Conservation (phyloP, 2,329 filamentous ascomycete species). For the Beauveria rudraprayagi region DNA sequence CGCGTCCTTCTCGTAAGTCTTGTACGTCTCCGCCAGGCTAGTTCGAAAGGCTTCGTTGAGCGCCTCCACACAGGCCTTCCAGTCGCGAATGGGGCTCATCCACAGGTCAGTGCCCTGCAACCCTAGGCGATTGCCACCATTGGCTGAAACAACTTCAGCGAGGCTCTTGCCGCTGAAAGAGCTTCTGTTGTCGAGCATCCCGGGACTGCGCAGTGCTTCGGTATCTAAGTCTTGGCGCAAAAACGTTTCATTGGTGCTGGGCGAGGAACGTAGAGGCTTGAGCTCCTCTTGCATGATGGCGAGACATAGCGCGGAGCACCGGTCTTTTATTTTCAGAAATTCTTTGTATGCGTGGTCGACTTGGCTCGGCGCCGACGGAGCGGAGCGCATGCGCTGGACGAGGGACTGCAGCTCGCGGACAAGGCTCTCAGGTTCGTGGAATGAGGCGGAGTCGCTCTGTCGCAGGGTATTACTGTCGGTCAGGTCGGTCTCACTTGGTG, state of each 20-base stretch:
- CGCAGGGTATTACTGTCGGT: not conserved
- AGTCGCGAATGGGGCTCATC: slow-evolving; percentile 34
- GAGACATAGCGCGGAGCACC: slow-evolving; percentile 32
- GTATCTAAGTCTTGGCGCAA: slow-evolving; percentile 22
- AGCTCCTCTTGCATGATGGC: slow-evolving; percentile 33
- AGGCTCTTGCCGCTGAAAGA: slow-evolving; percentile 31
- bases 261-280: slow-evolving; percentile 18
- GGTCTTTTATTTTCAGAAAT: slow-evolving; percentile 34
- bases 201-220: slow-evolving; percentile 25
- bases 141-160: slow-evolving; percentile 23
- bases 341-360: slow-evolving; percentile 38
- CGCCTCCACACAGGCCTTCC: slow-evolving; percentile 34
- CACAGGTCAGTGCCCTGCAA: slow-evolving; percentile 23
- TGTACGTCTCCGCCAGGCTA: slow-evolving; percentile 38
- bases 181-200: slow-evolving; percentile 27
- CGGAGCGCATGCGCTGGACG: slow-evolving; percentile 27
- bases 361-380: slow-evolving; percentile 25
- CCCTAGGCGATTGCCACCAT: slow-evolving; percentile 15
- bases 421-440: slow-evolving; percentile 25
- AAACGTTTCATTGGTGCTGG: slow-evolving; percentile 17
- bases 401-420: slow-evolving; percentile 28
- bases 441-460: slow-evolving; percentile 18
- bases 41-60: slow-evolving; percentile 33
- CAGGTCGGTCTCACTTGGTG: slow-evolving; percentile 2
- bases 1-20: slow-evolving; percentile 35